Percentiles rank a stretch among this genome's conserved stretches.
Conservation (phyloP, 2,329 filamentous ascomycete genomes). For the Magnaporthiopsis poae region DNA sequence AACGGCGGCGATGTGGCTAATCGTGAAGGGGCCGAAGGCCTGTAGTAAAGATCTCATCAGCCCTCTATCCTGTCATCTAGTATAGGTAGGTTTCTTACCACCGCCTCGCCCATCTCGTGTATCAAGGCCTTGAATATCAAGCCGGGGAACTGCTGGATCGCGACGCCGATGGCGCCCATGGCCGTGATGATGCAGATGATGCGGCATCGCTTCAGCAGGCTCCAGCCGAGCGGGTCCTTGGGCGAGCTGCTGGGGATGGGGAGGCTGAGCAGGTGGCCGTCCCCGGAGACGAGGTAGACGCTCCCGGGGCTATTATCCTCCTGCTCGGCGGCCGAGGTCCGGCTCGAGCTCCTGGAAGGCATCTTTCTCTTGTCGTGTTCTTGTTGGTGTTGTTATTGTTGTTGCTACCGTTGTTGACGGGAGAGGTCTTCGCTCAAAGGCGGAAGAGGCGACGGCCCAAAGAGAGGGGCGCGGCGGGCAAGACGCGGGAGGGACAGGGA, state of each 20-base stretch:
- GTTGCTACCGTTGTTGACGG: not conserved
- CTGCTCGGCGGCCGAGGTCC: not conserved
- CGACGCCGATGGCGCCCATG: conserved; percentile 15
- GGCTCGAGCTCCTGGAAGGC: not conserved
- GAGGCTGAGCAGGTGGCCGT: conserved; percentile 21
- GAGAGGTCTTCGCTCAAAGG: not conserved
- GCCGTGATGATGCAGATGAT: conserved; percentile 14
- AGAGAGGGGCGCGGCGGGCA: too few species aligned
- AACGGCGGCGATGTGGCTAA: conserved; percentile 19
- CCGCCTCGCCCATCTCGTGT: conserved; percentile 15
- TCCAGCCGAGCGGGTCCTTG: conserved; percentile 22
- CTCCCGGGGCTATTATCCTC: conserved; percentile 12
- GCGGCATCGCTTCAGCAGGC: conserved; percentile 12
- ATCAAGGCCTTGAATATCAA: conserved; percentile 14
- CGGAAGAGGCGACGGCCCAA: too few species aligned
- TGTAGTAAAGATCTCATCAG: conserved; percentile 5
- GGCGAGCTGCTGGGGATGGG: conserved; percentile 23
- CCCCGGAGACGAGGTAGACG: conserved; percentile 24
- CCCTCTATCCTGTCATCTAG: not conserved
- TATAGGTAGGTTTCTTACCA: conserved; percentile 2
- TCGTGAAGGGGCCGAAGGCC: conserved; percentile 17
- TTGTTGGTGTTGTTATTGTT: too few species aligned
- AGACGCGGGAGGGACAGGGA: not conserved
- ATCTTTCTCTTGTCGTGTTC: not conserved
- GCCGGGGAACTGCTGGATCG: conserved; percentile 17